These are phyloP conservation scores for cucumber (Cucumis sativus) DNA, from an alignment of 306 rosid genomes.

Conservation along the genomic window DNA sequence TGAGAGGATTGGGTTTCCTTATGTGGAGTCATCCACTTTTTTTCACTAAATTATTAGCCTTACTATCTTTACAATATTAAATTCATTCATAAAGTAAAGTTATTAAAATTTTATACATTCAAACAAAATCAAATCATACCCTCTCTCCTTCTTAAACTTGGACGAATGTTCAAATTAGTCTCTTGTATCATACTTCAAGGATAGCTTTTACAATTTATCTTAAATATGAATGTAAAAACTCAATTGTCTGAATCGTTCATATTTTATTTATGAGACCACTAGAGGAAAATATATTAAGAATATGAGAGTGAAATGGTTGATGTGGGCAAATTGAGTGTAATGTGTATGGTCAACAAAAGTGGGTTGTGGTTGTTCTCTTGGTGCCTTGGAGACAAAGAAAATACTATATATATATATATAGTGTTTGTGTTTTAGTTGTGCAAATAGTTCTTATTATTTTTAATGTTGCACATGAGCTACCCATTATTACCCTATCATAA, in stretches of 20 bases:
- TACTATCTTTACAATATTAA: neutral
- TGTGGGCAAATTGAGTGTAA: neutral
- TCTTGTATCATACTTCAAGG: no score
- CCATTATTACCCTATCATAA: neutral
- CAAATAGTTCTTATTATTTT: neutral
- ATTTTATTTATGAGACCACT: no score
- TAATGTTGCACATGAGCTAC: neutral
- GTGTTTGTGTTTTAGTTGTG: neutral
- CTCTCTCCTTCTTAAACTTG: no score
- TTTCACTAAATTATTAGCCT: neutral
- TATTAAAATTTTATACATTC: no score
- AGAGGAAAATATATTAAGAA: no score
- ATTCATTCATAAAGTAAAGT: no score
- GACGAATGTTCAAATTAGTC: no score
- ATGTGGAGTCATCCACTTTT: neutral
- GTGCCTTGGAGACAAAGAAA: conserved; percentile 3
- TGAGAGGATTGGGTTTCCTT: neutral
- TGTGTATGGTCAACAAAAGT: neutral
- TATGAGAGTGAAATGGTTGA: neutral
- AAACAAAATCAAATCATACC: no score
- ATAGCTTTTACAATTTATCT: no score
- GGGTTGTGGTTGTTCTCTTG: neutral
- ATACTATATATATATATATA: neutral
- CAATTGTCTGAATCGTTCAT: no score
- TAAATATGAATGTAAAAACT: no score